Conservation (phyloP, 1,284 basidiomycete species). For the Apiotrichum siamense region DNA sequence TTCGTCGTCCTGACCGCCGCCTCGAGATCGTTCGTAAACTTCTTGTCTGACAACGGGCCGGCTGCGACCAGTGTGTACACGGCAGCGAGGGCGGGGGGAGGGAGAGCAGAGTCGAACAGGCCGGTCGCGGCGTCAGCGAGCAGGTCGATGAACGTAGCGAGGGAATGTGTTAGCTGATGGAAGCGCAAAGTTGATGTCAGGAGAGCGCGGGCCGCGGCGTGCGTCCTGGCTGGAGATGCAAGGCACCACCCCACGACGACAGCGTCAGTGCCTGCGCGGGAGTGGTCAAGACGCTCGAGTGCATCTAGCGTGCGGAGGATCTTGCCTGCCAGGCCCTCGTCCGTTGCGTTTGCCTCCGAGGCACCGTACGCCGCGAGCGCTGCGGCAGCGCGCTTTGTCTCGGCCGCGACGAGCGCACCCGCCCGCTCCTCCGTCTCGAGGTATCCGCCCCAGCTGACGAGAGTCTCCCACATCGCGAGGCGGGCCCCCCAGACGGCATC, state of each 20-base stretch:
- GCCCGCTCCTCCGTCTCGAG: conserved; percentile 35
- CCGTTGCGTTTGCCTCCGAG: conserved; percentile 6
- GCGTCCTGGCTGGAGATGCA: conserved; percentile 16
- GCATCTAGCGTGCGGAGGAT: conserved; percentile 17
- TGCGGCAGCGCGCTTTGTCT: conserved; percentile 15
- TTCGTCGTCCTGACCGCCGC: conserved; percentile 9
- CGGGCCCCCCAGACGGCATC: conserved; percentile 17
- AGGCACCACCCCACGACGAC: conserved; percentile 32
- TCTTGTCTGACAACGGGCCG: conserved; percentile 19
- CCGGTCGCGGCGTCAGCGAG: conserved; percentile 17
- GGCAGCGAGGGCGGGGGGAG: conserved; percentile 17
- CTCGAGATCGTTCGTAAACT: conserved; percentile 7
- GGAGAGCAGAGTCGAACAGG: conserved; percentile 18
- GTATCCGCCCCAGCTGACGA: conserved; percentile 41
- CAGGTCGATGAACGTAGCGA: conserved; percentile 21
- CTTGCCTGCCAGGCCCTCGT: conserved; percentile 14
- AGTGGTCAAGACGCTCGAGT: conserved; percentile 33
- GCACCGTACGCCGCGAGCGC: conserved; percentile 16
- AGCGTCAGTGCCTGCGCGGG: conserved; percentile 18
- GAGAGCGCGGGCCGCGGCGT: conserved; percentile 12
- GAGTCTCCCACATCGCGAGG: conserved; percentile 22
- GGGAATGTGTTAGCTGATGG: conserved; percentile 31
- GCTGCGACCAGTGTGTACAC: conserved; percentile 24
- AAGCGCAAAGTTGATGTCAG: conserved; percentile 26
- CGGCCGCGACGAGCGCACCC: conserved; percentile 18